Base-by-base conservation (phyloP, 2,329 filamentous ascomycete genomes). In the Neoscytalidium dimidiatum region DNA sequence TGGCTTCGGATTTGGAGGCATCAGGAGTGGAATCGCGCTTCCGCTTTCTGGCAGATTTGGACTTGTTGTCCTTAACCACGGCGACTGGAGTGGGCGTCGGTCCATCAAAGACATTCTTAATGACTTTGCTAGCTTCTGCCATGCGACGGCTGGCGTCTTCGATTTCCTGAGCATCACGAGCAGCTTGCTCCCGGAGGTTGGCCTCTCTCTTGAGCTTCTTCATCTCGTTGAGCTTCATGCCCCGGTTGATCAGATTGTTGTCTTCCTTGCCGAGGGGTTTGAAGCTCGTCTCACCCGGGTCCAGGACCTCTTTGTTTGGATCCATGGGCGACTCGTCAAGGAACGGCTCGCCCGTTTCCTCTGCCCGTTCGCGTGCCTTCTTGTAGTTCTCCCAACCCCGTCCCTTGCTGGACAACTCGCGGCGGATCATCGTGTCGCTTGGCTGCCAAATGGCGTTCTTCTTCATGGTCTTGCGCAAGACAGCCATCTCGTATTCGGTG, bases 401-500 rank as follows among this genome's bases (percentile, higher is more conserved):
- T 1, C 88, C 88, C 19, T 92, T 83, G 21, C 83, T 82, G 74
- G 90, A 90, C 0, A 95, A 84, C 76, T 94, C 91, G 31, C 91
- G 84, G 17, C 90, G 86, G 68, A 94, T 91, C 92, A 95, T 95
- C 0, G 92, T 94, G 70, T 92, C 90, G 68, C 90, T 94, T 0
- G 92, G 92, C 2, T 87, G 88, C 92, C 92, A 95, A 4, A 91
- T 89, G 0, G 91, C 90, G 72, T 95, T 95, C 83, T 95, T 95
- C 84, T 95, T 95, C 92, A 95, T 95, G 19, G 90, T 85, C 78
- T 95, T 95, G 66, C 92, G 83, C 7, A 95, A 82, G 68, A 88
- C 86, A 4, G 86, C 87, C 86, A 90, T 88, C 71, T 90, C 87
- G 78, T 84, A 90, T 69, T 89, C 87, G 2, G 87, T 89, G 67